Percentiles rank a stretch among this genome's conserved stretches.
phyloP scores from a whole-genome alignment of 176 grass and related monocot genomes.

The Musa acuminata region DNA sequence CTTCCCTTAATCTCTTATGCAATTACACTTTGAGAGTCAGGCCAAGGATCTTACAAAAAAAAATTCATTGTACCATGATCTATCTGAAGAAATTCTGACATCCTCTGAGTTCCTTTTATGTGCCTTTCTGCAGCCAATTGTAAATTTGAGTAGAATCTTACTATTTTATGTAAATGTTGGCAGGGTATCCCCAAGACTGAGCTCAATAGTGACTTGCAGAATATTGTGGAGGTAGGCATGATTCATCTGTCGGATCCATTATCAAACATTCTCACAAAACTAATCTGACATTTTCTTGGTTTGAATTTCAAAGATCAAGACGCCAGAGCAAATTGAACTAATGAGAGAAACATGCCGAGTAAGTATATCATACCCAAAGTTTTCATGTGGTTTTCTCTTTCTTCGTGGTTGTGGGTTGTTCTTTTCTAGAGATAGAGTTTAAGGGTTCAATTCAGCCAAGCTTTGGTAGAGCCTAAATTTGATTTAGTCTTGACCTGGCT shows the following conservation, averaged over 20 bases:
- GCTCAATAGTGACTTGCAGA: conserved; percentile 79
- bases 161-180: conserved; percentile 19
- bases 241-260: conserved; percentile 6
- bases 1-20: too few relatives aligned
- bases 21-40: too few relatives aligned
- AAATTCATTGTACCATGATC: too few relatives aligned
- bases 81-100: not conserved
- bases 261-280: conserved; percentile 12
- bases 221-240: conserved; percentile 75
- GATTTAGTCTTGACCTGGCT: not conserved
- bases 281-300: conserved; percentile 18
- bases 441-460: not conserved
- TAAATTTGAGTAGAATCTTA: not conserved
- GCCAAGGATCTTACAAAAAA: not conserved
- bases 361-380: conserved; percentile 28
- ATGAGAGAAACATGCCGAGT: conserved; percentile 98
- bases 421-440: not conserved
- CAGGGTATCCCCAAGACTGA: conserved; percentile 94
- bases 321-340: conserved; percentile 74
- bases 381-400: conserved; percentile 13
- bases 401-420: conserved; percentile 1
- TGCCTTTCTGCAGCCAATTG: not conserved
- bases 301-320: conserved; percentile 66
- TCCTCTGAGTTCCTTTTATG: not conserved
- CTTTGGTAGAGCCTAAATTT: not conserved